Evolutionary conservation across 108 stramenopile genomes (phyloP), one percentile per base, ranked within the genome.

Genomic region (Nannochloropsis salina): DNA sequence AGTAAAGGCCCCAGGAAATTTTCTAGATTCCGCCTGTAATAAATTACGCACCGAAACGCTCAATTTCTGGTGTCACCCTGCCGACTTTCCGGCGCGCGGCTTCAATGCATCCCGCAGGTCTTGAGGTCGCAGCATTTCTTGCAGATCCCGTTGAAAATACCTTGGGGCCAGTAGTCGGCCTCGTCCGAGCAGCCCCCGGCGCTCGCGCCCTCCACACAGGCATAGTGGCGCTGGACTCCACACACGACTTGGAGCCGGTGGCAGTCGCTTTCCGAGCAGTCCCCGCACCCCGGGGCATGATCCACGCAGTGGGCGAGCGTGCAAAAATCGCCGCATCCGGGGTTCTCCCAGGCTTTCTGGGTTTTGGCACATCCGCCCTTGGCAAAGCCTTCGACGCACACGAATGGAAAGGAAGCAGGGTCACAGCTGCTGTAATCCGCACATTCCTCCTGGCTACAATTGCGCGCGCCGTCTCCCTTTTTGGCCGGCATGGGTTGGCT

Each of bases 361-460:
- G n/a, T n/a, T 8, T 74, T 74, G 61, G 61, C 61, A 74, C 61
- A 74, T 4, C 61, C 61, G 20, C 61, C 61, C n/a, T 74, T 74
- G 61, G 61, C 61, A 74, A 74, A 74, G 61, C 61, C 61, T n/a
- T n/a, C 61, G 61, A 74, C 61, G 61, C 61, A 74, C 15, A 74
- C 61, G n/a, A 74, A 74, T 3, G 61, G 61, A n/a, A 74, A 74
- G 61, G 61, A 15, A n/a, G 61, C 4, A 74, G 61, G 61, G 6
- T 74, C 61, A 74, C 61, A 74, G 61, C 61, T 2, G n/a, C 61
- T 74, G 61, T 74, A 74, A n/a, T 15, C n/a, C 61, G 15, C 3
- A 6, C 61, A 74, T 74, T 74, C 61, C 3, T 74, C 61, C 61
- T n/a, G n/a, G 2, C 20, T 74, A 8, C 61, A 74, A n/a, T 74